These are phyloP conservation scores for Phalaenopsis aphrodite DNA, from an alignment of 106 monocot species.

Conservation along the genomic window DNA sequence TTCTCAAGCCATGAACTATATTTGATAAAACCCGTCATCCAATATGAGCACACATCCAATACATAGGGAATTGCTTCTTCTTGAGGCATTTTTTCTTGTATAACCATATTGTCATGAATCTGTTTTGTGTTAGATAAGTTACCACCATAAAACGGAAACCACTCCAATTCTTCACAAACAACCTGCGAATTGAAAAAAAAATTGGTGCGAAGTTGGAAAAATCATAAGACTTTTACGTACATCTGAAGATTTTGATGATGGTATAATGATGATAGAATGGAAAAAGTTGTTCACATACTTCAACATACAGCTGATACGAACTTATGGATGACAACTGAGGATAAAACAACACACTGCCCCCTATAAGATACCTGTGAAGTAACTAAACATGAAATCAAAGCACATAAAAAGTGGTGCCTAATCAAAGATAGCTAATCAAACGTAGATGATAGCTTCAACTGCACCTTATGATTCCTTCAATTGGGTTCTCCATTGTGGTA, in stretches of 20 bases:
- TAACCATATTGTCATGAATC: slow-evolving; percentile 30
- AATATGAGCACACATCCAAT: slow-evolving; percentile 83
- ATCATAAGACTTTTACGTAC: not conserved
- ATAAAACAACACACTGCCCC: slow-evolving; percentile 95
- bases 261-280: not conserved
- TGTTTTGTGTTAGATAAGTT: slow-evolving; percentile 17
- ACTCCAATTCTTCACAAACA: slow-evolving; percentile 95
- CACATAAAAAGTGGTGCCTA: not conserved
- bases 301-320: slow-evolving; percentile 97
- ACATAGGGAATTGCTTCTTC: slow-evolving; percentile 47
- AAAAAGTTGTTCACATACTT: slow-evolving; percentile 39
- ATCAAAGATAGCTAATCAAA: not conserved
- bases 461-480: slow-evolving; percentile 81
- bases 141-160: slow-evolving; percentile 85
- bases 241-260: not conserved
- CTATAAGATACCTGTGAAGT: slow-evolving; percentile 77
- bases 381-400: slow-evolving; percentile 2
- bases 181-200: slow-evolving; percentile 38
- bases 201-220: not conserved
- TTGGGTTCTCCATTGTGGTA: slow-evolving; percentile 33
- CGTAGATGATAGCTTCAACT: not conserved
- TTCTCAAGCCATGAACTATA: slow-evolving; percentile 87
- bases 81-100: slow-evolving; percentile 27
- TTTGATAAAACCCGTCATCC: slow-evolving; percentile 95
- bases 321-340: slow-evolving; percentile 95